Evolutionary conservation across 306 rosid genomes (phyloP), one percentile per base, ranked within the genome.

Genomic region (Prunus mongolica): DNA sequence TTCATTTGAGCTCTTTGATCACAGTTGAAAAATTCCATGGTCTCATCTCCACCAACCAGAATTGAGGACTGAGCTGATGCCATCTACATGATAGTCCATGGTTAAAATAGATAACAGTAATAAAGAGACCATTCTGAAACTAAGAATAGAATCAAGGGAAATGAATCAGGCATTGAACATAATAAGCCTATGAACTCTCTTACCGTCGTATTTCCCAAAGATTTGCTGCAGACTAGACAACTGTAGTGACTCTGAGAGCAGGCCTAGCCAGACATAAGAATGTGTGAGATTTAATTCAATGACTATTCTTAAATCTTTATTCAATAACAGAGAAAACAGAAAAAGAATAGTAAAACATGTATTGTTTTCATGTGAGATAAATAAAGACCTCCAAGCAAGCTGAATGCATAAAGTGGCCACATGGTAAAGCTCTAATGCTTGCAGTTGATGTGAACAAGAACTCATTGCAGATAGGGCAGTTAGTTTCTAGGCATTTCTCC

Each of bases 371-470:
- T 72, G 56, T 19, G 71, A 61, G 65, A 22, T 68, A 74, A 65
- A 79, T 64, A 72, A 50, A 78, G 51, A 91, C 98, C 97, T 89
- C 86, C 80, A 90, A 85, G 85, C 98, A 92, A 85, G 91, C 89
- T 45, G 92, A 87, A 87, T 95, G 98, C 91, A 89, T 88, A 82
- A 80, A 90, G 84, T 95, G 97, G 69, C 97, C 98, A 84, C 98
- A 95, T 20, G 97, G 93, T 76, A 95, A 88, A 76, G 91, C 89
- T 84, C 91, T 87, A 76, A 95, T 93, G 5, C 89, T 88, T 77
- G 95, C 89, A 81, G 89, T 90, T 66, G 98, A 92, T 69, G 98
- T 92, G 80, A 95, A 95, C 44, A 95, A 68, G 81, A 88, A 88
- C 19, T 90, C 91, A 6, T 89, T 82, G 87, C 97, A 95, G 81